Evolutionary conservation across 441 rosid species (phyloP).

Genomic region (Populus hybrid): DNA sequence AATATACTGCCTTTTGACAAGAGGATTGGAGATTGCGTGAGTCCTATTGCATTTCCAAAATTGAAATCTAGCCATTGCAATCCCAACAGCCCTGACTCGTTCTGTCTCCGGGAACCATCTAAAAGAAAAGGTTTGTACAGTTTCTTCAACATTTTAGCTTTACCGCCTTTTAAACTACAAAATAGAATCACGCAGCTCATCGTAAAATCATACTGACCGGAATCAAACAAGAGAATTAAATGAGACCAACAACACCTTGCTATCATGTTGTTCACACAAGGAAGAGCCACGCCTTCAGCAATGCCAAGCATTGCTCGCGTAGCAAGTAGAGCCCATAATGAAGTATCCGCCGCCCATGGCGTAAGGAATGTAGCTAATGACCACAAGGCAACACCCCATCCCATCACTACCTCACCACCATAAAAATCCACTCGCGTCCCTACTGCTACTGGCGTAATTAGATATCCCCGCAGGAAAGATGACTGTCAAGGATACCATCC

Average conservation of each 20-base stretch:
- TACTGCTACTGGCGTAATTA: slow-evolving; percentile 89
- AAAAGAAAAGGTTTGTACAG: slow-evolving; percentile 35
- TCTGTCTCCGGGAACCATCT: slow-evolving; percentile 97
- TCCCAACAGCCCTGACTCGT: slow-evolving; percentile 87
- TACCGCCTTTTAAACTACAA: slow-evolving; percentile 15
- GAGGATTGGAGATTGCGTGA: slow-evolving; percentile 78
- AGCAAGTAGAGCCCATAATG: slow-evolving; percentile 64
- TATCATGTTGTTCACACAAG: slow-evolving; percentile 97
- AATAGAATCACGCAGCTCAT: slow-evolving; percentile 12
- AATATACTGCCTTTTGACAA: slow-evolving; percentile 84
- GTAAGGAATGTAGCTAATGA: slow-evolving; percentile 87
- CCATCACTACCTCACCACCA: slow-evolving; percentile 94
- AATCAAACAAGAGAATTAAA: slow-evolving; percentile 18
- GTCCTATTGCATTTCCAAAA: slow-evolving; percentile 91
- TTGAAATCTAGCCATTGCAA: slow-evolving; percentile 96
- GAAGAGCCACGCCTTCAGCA: slow-evolving; percentile 97
- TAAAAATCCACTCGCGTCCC: slow-evolving; percentile 87
- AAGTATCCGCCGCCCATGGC: slow-evolving; percentile 93
- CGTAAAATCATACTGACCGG: slow-evolving; percentile 7
- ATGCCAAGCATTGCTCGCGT: slow-evolving; percentile 75
- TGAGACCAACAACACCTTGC: slow-evolving; percentile 53
- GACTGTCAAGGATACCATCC: slow-evolving; percentile 52
- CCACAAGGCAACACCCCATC: slow-evolving; percentile 91
- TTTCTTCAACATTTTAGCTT: slow-evolving; percentile 32
- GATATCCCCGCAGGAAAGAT: slow-evolving; percentile 92